These are phyloP conservation scores for Termitomyces heimii DNA, from an alignment of 768 basidiomycete genomes.

Conservation along the genomic window DNA sequence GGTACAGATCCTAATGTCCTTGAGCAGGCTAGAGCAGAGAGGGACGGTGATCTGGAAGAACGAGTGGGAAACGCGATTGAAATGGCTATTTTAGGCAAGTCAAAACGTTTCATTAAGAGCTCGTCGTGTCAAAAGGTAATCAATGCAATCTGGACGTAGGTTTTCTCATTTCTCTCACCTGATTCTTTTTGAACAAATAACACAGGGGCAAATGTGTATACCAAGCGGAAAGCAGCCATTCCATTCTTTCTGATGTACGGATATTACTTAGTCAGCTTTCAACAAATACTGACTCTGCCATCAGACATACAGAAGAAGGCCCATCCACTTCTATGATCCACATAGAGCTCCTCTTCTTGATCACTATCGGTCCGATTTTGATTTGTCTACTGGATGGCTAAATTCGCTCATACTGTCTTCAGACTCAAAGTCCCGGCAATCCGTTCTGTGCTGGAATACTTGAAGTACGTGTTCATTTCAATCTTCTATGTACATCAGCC, in stretches of 20 bases:
- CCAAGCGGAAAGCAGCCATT: slow-evolving; percentile 80
- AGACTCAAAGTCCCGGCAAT: slow-evolving; percentile 92
- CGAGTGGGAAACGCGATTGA: slow-evolving; percentile 90
- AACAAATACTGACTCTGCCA: neutral
- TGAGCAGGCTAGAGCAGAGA: slow-evolving; percentile 51
- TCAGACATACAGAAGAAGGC: slow-evolving; percentile 89
- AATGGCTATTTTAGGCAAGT: slow-evolving; percentile 82
- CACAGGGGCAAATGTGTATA: slow-evolving; percentile 88
- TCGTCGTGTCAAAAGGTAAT: slow-evolving; percentile 90
- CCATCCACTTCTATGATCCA: slow-evolving; percentile 92
- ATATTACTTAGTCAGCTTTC: neutral
- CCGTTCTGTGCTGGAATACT: slow-evolving; percentile 84
- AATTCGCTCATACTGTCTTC: neutral
- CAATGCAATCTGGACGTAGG: slow-evolving; percentile 73
- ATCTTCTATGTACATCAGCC: neutral
- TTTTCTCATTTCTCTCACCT: slow-evolving; percentile 1
- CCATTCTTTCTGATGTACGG: slow-evolving; percentile 83
- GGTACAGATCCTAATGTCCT: slow-evolving; percentile 63
- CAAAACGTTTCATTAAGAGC: slow-evolving; percentile 86
- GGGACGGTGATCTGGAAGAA: slow-evolving; percentile 70
- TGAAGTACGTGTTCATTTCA: slow-evolving; percentile 47
- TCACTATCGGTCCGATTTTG: slow-evolving; percentile 72
- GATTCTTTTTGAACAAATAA: neutral
- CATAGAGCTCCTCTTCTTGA: slow-evolving; percentile 91
- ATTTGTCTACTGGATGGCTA: neutral